These are phyloP conservation scores for Gossypium gossypioides DNA, from an alignment of 441 rosid genomes.

Conservation along the genomic window DNA sequence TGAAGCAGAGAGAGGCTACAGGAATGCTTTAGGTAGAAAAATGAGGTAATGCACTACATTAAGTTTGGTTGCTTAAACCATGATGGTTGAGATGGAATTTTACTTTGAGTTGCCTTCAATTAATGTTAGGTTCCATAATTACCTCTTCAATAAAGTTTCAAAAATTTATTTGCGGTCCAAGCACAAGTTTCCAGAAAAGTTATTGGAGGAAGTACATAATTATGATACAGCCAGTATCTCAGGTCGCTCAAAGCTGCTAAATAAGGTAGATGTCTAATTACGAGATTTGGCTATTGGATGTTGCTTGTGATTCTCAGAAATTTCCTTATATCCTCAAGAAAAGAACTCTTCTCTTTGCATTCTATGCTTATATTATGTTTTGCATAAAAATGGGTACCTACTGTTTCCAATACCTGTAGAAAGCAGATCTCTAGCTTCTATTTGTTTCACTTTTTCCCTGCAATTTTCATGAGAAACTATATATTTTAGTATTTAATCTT, in stretches of 20 bases:
- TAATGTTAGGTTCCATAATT: constrained; percentile 31
- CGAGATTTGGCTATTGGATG: not conserved
- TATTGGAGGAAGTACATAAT: constrained; percentile 33
- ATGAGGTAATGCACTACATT: constrained; percentile 27
- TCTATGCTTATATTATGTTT: not conserved
- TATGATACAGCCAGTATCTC: constrained; percentile 27
- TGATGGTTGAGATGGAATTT: not conserved
- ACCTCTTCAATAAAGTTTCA: constrained; percentile 17
- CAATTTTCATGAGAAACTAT: not conserved
- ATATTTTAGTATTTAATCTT: not conserved
- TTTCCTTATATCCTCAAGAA: not conserved
- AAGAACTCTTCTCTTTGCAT: not conserved
- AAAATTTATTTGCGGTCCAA: constrained; percentile 41
- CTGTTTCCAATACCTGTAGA: not conserved
- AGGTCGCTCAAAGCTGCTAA: constrained; percentile 37
- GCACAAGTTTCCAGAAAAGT: constrained; percentile 38
- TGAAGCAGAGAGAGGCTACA: constrained; percentile 31
- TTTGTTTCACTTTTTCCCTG: not conserved
- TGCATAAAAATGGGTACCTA: not conserved
- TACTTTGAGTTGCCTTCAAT: constrained; percentile 4
- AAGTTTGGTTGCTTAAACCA: not conserved
- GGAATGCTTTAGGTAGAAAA: constrained; percentile 32
- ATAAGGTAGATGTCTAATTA: constrained; percentile 29
- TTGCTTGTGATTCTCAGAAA: not conserved
- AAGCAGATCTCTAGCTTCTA: not conserved